Conservation (phyloP, 31 red algal species). For the Odonthalia washingtoniensis region DNA sequence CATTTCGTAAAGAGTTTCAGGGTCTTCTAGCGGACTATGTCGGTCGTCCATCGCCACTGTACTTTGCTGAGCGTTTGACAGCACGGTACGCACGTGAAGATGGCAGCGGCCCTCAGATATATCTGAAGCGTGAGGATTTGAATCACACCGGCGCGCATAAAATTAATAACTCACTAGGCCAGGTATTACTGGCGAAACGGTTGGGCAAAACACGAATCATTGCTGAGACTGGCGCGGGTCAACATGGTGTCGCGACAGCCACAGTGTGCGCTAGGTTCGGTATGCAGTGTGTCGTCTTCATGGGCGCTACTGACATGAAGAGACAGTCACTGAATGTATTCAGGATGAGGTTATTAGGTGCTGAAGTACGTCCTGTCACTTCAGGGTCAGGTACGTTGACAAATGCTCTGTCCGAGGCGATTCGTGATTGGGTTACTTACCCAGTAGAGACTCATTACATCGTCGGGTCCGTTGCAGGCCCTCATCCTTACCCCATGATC, state of each 20-base stretch:
- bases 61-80: constrained; percentile 98
- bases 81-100: constrained; percentile 82
- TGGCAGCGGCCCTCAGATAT: constrained; percentile 91
- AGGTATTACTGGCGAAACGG: constrained; percentile 89
- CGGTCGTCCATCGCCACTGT: constrained; percentile 93
- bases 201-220: constrained; percentile 98
- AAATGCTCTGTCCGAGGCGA: constrained; percentile 97
- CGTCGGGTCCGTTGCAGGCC: constrained; percentile 94
- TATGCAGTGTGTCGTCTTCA: constrained; percentile 95
- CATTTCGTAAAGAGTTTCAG: constrained; percentile 87
- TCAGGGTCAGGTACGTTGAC: constrained; percentile 89
- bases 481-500: constrained; percentile 99
- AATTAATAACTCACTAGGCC: constrained; percentile 98
- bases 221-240: constrained; percentile 99
- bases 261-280: constrained; percentile 99
- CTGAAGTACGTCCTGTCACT: constrained; percentile 94
- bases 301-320: constrained; percentile 99
- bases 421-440: constrained; percentile 99
- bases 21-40: constrained; percentile 87
- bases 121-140: constrained; percentile 97
- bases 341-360: constrained; percentile 98
- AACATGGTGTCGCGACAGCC: constrained; percentile 99
- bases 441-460: constrained; percentile 98
- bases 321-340: constrained; percentile 98
- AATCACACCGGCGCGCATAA: constrained; percentile 99